These are phyloP conservation scores for Candida tunisiensis DNA, from an alignment of 1,139 yeast species.

Conservation along the genomic window DNA sequence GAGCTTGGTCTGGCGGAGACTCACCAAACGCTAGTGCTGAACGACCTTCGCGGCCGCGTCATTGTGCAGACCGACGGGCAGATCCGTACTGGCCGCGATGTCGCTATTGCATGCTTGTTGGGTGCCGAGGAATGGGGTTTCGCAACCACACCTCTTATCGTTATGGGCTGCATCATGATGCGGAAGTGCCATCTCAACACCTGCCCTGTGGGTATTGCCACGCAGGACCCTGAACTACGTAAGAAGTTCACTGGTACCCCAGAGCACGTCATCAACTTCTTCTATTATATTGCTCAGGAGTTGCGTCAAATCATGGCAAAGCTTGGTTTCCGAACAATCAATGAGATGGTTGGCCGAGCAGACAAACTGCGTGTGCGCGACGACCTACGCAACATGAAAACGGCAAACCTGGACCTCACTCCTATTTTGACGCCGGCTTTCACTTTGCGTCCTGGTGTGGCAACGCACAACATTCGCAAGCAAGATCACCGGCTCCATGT, in stretches of 20 bases:
- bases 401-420: slow-evolving; percentile 77
- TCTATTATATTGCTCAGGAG: slow-evolving; percentile 87
- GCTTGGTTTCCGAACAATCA: slow-evolving; percentile 87
- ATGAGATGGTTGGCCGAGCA: slow-evolving; percentile 96
- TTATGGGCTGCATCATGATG: slow-evolving; percentile 96
- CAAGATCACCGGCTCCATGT: slow-evolving; percentile 91
- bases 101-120: slow-evolving; percentile 85
- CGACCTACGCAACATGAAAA: slow-evolving; percentile 74
- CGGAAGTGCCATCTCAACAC: slow-evolving; percentile 85
- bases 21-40: slow-evolving; percentile 90
- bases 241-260: slow-evolving; percentile 92
- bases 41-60: slow-evolving; percentile 90
- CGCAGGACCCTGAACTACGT: slow-evolving; percentile 92
- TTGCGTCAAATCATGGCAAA: slow-evolving; percentile 85
- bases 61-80: slow-evolving; percentile 96
- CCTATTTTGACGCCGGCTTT: slow-evolving; percentile 97
- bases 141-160: slow-evolving; percentile 93
- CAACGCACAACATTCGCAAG: slow-evolving; percentile 81
- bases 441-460: slow-evolving; percentile 93
- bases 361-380: slow-evolving; percentile 79
- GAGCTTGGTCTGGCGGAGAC: slow-evolving; percentile 97
- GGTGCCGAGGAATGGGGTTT: slow-evolving; percentile 99
- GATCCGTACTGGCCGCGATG: slow-evolving; percentile 87
- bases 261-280: slow-evolving; percentile 95
- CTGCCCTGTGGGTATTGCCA: slow-evolving; percentile 98